Conservation (phyloP, 208 protist genomes). For the Zelonia costaricensis region DNA sequence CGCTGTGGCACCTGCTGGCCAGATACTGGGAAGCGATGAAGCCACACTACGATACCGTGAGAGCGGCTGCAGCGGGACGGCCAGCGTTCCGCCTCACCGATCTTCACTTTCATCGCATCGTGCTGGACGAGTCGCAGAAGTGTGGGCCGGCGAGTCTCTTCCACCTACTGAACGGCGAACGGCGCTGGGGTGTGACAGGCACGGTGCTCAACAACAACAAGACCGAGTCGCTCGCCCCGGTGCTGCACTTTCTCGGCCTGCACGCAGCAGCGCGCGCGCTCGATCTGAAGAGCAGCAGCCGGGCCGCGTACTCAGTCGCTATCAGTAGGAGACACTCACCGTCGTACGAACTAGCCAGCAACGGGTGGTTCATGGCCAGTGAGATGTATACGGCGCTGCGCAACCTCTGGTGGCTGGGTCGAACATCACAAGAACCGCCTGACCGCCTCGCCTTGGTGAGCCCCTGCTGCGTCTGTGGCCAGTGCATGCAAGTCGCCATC, state of each 20-base stretch:
- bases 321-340: background rate
- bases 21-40: slow-evolving; percentile 12
- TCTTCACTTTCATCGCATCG: slow-evolving; percentile 52
- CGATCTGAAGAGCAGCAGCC: too few relatives aligned
- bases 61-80: slow-evolving; percentile 2
- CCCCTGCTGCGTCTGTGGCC: slow-evolving; percentile 8
- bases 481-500: slow-evolving; percentile 7
- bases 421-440: too few relatives aligned
- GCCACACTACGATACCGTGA: slow-evolving; percentile 14
- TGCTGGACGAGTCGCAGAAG: slow-evolving; percentile 67
- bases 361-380: background rate
- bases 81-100: slow-evolving; percentile 30
- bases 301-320: too few relatives aligned
- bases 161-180: slow-evolving; percentile 33
- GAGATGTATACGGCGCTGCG: background rate
- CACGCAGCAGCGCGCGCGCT: slow-evolving; percentile 11
- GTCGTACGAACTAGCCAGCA: background rate
- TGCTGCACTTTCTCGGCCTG: slow-evolving; percentile 32
- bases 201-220: slow-evolving; percentile 64
- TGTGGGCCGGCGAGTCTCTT: slow-evolving; percentile 28
- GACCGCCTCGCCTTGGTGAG: too few relatives aligned
- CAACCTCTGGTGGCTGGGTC: slow-evolving; percentile 1
- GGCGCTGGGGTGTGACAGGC: slow-evolving; percentile 56
- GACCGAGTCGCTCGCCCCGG: slow-evolving; percentile 22
- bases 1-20: slow-evolving; percentile 13